Conservation (phyloP, 2,329 filamentous ascomycete genomes). For the Pseudocercospora eumusae region DNA sequence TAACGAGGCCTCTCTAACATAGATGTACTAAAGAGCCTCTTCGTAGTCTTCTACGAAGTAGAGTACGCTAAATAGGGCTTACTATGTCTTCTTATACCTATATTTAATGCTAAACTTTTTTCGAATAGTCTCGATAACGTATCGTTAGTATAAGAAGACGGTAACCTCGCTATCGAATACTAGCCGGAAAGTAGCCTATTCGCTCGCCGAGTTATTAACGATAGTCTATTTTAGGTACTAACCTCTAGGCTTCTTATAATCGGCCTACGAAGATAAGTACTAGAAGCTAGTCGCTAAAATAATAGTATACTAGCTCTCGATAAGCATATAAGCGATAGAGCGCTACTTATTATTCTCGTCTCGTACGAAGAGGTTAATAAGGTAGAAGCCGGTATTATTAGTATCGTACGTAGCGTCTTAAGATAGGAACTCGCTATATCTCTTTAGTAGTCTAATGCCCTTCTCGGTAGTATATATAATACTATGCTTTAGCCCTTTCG, state of each 20-base stretch:
- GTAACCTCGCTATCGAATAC: background rate
- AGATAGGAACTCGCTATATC: background rate
- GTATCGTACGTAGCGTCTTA: background rate
- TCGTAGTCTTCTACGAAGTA: background rate
- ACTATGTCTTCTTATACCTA: background rate
- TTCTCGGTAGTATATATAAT: background rate
- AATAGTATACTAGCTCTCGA: background rate
- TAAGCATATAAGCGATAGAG: background rate
- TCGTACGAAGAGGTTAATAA: background rate
- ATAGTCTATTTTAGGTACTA: background rate
- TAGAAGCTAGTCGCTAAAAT: background rate
- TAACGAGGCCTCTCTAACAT: background rate
- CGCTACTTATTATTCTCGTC: background rate
- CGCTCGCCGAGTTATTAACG: background rate
- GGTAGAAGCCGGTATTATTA: background rate
- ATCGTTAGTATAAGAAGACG: background rate
- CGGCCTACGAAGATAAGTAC: background rate
- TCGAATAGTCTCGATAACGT: background rate
- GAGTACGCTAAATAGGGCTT: background rate
- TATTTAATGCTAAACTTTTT: background rate
- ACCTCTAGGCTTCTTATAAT: background rate
- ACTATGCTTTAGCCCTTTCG: background rate
- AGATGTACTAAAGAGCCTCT: background rate
- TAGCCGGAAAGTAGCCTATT: background rate
- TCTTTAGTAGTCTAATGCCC: background rate